A percentile compares a stretch with the other conserved stretches of the same genome.
phyloP scores from a whole-genome alignment of 768 basidiomycete genomes.

The Calocybe cyanea region DNA sequence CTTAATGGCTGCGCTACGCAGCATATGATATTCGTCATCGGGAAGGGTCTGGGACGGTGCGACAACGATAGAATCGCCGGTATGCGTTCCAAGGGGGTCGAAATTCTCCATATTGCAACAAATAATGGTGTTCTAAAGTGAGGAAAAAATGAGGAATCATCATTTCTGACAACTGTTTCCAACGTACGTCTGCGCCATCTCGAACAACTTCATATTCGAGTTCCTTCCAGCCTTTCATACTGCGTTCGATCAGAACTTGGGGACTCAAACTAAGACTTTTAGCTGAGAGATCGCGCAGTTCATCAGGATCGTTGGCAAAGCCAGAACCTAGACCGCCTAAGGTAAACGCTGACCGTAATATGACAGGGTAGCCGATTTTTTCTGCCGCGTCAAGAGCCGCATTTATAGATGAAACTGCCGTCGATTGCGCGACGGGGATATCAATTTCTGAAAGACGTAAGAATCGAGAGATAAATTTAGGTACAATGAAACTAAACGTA shows the following conservation, averaged over 20 bases:
- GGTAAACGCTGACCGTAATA: conserved; percentile 94
- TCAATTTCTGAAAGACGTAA: conserved; percentile 77
- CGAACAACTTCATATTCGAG: conserved; percentile 99
- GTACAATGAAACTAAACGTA: conserved; percentile 28
- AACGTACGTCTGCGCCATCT: conserved; percentile 84
- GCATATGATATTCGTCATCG: conserved; percentile 98
- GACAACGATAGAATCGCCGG: conserved; percentile 98
- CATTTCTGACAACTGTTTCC: conserved; percentile 1
- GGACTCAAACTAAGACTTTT: conserved; percentile 88
- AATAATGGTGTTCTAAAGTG: conserved; percentile 93
- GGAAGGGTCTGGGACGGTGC: conserved; percentile 97
- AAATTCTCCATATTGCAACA: conserved; percentile 99
- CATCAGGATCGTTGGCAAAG: conserved; percentile 92
- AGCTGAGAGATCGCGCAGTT: conserved; percentile 91
- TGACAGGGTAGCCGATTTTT: conserved; percentile 94
- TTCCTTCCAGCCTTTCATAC: conserved; percentile 99
- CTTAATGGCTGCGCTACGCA: conserved; percentile 96
- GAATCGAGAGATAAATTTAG: conserved; percentile 3
- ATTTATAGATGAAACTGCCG: conserved; percentile 93
- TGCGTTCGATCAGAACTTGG: conserved; percentile 95
- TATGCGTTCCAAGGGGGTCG: conserved; percentile 97
- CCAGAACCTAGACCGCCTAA: conserved; percentile 98
- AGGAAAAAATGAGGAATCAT: conserved; percentile 9
- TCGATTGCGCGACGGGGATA: conserved; percentile 93
- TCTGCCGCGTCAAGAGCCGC: conserved; percentile 90